These are phyloP conservation scores for Cladosporium sp. DNA, from an alignment of 2,329 filamentous ascomycete species.

Conservation along the genomic window DNA sequence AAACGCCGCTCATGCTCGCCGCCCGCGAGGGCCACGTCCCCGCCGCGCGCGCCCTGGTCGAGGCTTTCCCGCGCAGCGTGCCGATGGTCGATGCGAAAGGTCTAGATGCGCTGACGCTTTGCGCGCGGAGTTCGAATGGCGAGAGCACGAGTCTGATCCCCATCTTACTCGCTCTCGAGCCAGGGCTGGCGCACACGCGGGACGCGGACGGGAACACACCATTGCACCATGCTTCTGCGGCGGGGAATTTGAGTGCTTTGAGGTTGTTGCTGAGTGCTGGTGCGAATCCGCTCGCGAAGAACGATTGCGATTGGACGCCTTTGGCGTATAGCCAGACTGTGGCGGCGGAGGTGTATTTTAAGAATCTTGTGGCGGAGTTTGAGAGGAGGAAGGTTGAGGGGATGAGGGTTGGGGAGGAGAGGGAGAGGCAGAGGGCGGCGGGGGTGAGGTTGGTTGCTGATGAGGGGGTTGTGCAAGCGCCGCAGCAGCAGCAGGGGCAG, in stretches of 20 bases:
- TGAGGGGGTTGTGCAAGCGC: conserved; percentile 17
- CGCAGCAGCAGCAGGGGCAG: not conserved
- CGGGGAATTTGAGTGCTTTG: conserved; percentile 75
- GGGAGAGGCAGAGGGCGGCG: conserved; percentile 31
- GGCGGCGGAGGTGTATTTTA: conserved; percentile 82
- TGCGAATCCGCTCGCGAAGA: conserved; percentile 70
- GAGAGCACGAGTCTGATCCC: conserved; percentile 44
- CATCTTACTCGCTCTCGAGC: conserved; percentile 35
- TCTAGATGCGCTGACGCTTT: conserved; percentile 62
- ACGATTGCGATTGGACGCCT: conserved; percentile 78
- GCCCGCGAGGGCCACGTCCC: conserved; percentile 69
- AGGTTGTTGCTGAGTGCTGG: conserved; percentile 76
- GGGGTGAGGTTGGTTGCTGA: conserved; percentile 33
- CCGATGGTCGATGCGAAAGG: conserved; percentile 66
- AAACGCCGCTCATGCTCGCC: conserved; percentile 81
- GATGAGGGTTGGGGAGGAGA: conserved; percentile 33
- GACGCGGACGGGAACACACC: conserved; percentile 82
- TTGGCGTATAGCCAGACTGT: conserved; percentile 80
- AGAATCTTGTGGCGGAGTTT: conserved; percentile 70
- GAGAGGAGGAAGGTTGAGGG: conserved; percentile 60
- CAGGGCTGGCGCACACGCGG: conserved; percentile 26
- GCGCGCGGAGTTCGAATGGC: conserved; percentile 17
- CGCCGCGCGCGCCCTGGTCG: conserved; percentile 70
- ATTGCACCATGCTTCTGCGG: conserved; percentile 80
- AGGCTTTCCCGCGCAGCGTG: conserved; percentile 63